Evolutionary conservation across 805 yeast genomes (phyloP), one percentile per base, ranked within the genome.

Genomic region (Starmerella scarabaei): DNA sequence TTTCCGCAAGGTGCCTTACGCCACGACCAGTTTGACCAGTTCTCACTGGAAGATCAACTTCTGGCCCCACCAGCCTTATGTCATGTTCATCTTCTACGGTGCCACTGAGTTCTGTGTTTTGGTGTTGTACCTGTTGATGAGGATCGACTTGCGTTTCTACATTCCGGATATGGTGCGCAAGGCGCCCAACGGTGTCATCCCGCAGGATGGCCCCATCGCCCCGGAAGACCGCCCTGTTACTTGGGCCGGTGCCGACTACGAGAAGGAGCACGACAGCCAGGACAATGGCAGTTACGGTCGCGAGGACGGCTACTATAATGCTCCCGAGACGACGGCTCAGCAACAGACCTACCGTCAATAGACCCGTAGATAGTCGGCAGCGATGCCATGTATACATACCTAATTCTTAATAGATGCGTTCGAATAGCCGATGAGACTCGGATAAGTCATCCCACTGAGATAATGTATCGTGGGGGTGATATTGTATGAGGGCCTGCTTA

Each of bases 71-170:
- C 59, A 64, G 42, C 74, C 77, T 14, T 73, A 70, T 33, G 75
- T 73, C 19, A 72, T 77, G 73, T 80, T 77, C 56, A 63, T 75
- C 23, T 61, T 72, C 49, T 79, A 82, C 73, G 86, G 88, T 26
- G 71, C 68, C 3, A 62, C 77, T 35, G 91, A 80, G 61, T 62
- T 66, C 0, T 51, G 77, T 21, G 72, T 75, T 41, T 70, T 75
- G 47, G 39, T 73, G 8, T 46, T 76, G 26, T 77, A 75, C 54
- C 56, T 80, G 40, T 52, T 75, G 27, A 74, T 76, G 15, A 69
- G 93, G 56, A 73, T 77, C 37, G 91, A 80, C 56, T 65, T 80
- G 52, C 68, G 91, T 57, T 80, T 80, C 61, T 80, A 80, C 67
- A 74, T 81, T 59, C 88, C 91, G 15, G 86, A 79, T 57, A 60